These are phyloP conservation scores for Clonostachys sp. DNA, from an alignment of 2,329 filamentous ascomycete species.

Conservation along the genomic window DNA sequence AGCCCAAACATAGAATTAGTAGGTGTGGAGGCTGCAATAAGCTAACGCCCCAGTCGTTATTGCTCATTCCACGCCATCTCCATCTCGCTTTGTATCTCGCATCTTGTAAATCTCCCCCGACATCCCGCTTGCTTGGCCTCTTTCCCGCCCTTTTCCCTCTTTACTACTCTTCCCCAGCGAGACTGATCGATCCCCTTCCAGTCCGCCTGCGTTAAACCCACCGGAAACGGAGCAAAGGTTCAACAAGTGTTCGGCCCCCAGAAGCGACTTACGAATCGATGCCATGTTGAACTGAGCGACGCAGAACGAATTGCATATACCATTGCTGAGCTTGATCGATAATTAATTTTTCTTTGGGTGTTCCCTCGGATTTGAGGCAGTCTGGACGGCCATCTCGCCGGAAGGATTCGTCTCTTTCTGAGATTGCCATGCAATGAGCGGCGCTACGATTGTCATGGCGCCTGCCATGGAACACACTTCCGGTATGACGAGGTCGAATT, in stretches of 20 bases:
- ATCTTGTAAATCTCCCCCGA: not conserved
- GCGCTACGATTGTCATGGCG: conserved; percentile 29
- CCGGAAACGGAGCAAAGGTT: not conserved
- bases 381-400: no score
- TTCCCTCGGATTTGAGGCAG: not conserved
- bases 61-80: no score
- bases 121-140: not conserved
- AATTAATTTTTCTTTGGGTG: not conserved
- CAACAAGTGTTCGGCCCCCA: no score
- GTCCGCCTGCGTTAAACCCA: not conserved
- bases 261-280: no score
- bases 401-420: not conserved
- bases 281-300: no score
- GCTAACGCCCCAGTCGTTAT: no score
- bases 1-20: no score
- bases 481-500: conserved; percentile 24
- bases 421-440: conserved; percentile 25
- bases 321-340: not conserved
- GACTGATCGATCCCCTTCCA: not conserved
- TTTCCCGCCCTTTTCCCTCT: not conserved
- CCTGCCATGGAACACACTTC: conserved; percentile 24
- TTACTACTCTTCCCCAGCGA: not conserved
- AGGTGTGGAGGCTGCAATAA: no score
- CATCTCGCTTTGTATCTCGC: not conserved
- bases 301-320: no score